Evolutionary conservation across 495 filamentous ascomycete genomes (phyloP), one percentile per base, ranked within the genome.

Genomic region (Patellaria atrata): DNA sequence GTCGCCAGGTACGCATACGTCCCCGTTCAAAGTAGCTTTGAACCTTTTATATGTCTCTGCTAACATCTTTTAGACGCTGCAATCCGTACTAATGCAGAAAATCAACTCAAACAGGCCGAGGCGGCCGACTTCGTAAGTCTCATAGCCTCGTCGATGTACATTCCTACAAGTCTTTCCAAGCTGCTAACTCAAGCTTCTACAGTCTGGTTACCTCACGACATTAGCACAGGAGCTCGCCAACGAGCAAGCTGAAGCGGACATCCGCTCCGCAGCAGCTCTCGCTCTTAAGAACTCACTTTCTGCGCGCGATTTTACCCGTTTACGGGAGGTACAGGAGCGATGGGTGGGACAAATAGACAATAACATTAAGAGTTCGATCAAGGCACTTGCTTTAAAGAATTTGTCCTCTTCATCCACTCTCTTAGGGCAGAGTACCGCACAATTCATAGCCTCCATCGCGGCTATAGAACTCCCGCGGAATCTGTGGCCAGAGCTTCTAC

Each of bases 211-310:
- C 62, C 73, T 97, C 38, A 67, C 75, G 43, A 89, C 85, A 37
- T 78, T 97, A 46, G 83, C 82, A 33, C 74, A 81, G 60, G 83
- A 89, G 56, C 74, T 97, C 44, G 86, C 86, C 47, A 94, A 93
- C 62, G 91, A 96, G 45, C 68, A 70, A 37, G 73, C 78, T 45
- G 69, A 82, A 41, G 63, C 80, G 27, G 77, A 80, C 57, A 82
- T 94, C 48, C 76, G 89, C 67, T 75, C 77, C 35, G 86, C 89
- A 37, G 89, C 89, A 38, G 89, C 84, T 79, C 73, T 97, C 47
- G 85, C 87, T 30, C 61, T 97, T 50, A 97, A 97, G 65, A 97
- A 97, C 65, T 74, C 89, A 48, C 92, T 97, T 59, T 79, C 79
- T 32, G 80, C 86, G 41, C 81, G 87, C 62, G 91, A 97, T 57